Evolutionary conservation across 1,139 yeast genomes (phyloP).

Genomic region (Blastobotrys raffinosifermentans): DNA sequence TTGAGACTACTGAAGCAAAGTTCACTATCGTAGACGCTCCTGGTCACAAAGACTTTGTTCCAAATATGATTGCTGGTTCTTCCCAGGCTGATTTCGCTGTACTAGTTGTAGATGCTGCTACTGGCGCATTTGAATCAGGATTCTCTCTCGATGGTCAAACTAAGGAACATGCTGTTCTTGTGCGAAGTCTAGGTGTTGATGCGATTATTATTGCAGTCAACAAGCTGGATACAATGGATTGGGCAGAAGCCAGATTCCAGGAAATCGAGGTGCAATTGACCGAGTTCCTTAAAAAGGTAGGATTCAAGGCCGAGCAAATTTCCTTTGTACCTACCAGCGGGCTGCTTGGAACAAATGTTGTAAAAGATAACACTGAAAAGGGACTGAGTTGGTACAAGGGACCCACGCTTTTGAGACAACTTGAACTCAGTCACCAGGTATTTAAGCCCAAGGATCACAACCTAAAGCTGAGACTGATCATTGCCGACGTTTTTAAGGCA

Average conservation of each 20-base stretch:
- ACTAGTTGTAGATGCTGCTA: conserved; percentile 69
- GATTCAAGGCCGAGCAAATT: conserved; percentile 48
- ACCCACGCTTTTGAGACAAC: conserved; percentile 53
- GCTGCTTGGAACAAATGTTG: conserved; percentile 74
- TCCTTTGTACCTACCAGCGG: conserved; percentile 84
- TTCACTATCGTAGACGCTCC: conserved; percentile 97
- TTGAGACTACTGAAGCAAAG: conserved; percentile 58
- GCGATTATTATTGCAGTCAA: conserved; percentile 74
- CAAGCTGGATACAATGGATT: conserved; percentile 72
- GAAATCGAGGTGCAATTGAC: conserved; percentile 54
- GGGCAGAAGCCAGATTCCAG: conserved; percentile 61
- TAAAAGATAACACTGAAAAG: conserved; percentile 34
- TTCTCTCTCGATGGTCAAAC: conserved; percentile 88
- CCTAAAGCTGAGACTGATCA: conserved; percentile 37
- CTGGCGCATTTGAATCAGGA: conserved; percentile 87
- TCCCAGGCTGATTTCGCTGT: conserved; percentile 73
- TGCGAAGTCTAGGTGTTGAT: conserved; percentile 76
- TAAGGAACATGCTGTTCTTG: conserved; percentile 83
- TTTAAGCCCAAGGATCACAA: conserved; percentile 25
- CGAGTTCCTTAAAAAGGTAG: conserved; percentile 55
- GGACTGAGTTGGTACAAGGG: conserved; percentile 58
- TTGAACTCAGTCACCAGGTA: conserved; percentile 29
- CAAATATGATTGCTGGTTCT: conserved; percentile 98
- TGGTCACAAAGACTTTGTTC: conserved; percentile 95
- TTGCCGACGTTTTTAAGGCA: conserved; percentile 35